Conservation (phyloP, 202 grass and related monocot genomes). For the Zizania palustris region DNA sequence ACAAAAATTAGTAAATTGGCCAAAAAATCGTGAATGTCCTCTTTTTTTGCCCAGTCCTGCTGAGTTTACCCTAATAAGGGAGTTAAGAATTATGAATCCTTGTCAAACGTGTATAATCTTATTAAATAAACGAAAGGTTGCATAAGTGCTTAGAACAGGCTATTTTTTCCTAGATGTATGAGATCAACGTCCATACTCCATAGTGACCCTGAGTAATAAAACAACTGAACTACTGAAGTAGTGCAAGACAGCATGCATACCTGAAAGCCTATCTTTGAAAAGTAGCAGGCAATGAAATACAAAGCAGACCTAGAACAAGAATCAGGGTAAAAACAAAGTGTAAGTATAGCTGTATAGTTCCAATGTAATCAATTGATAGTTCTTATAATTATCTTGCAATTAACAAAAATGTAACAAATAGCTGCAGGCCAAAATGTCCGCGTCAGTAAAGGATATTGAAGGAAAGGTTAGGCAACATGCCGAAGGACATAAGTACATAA, state of each 20-base stretch:
- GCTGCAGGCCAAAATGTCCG: slow-evolving; percentile 4
- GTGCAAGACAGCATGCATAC: slow-evolving; percentile 54
- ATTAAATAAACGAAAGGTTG: slow-evolving; percentile 19
- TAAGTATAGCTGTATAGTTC: slow-evolving; percentile 16
- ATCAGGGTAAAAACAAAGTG: slow-evolving; percentile 20
- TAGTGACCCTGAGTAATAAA: background rate
- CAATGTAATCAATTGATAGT: slow-evolving; percentile 23
- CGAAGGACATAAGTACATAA: slow-evolving; percentile 7
- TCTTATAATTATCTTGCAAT: slow-evolving; percentile 33
- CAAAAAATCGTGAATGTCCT: slow-evolving; percentile 19
- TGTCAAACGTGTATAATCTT: background rate
- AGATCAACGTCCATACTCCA: slow-evolving; percentile 14
- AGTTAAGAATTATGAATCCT: slow-evolving; percentile 18
- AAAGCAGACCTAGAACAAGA: slow-evolving; percentile 68
- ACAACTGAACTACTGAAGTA: background rate
- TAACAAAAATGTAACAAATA: slow-evolving; percentile 27
- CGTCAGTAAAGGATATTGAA: slow-evolving; percentile 30
- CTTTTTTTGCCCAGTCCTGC: background rate
- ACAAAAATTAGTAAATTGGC: slow-evolving; percentile 14
- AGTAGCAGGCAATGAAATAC: slow-evolving; percentile 84
- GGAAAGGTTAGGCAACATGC: slow-evolving; percentile 15
- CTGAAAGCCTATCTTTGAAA: slow-evolving; percentile 82
- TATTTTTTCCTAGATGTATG: slow-evolving; percentile 24
- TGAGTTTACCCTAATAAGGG: slow-evolving; percentile 19
- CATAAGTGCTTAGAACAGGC: background rate